Evolutionary conservation across 2,329 filamentous ascomycete genomes (phyloP), one percentile per base, ranked within the genome.

Genomic region (Talaromyces rugulosus): DNA sequence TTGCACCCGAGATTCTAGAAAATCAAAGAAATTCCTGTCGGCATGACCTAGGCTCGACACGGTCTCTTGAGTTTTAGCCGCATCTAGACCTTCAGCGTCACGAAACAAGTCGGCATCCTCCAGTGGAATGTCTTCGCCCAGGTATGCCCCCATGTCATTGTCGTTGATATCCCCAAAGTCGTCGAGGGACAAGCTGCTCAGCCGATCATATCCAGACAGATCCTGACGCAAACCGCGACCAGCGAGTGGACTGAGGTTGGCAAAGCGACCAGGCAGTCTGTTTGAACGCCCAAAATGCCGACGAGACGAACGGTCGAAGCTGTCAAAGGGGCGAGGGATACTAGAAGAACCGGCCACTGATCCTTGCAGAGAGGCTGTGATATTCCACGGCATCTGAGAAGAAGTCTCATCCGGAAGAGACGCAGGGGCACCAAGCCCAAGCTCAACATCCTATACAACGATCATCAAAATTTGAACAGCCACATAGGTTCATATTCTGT

Each of bases 321-420:
- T 78, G 52, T 74, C 71, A 34, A 72, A 63, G 14, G 74, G 71
- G 33, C 71, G 72, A 28, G 70, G 66, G n/a, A 67, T 65, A 28
- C 69, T 70, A 9, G 65, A 68, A 30, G 68, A 76, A 12, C 76
- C 80, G 28, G 79, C 75, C 30, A 77, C 80, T 52, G 85, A 87
- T 58, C 82, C 82, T 58, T 81, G 79, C 4, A 81, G 69, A 2
- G 84, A 86, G 3, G 83, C 80, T 7, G 80, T 84, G 52, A 83
- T 76, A 65, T 90, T 90, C 88, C 88, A 90, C 11, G 88, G 88
- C 81, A 90, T 86, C n/a, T 82, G 77, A 4, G 83, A 85, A 28
- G 85, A 85, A 31, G 84, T 83, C 59, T 88, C 84, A 62, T 96
- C 89, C 4, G 86, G 85, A 59, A 95, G 82, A 7, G 85, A 83